Percentiles rank a stretch among this genome's conserved stretches.
Evolutionary conservation across 2,329 filamentous ascomycete species (phyloP).

Genomic region (Diaporthe citri): DNA sequence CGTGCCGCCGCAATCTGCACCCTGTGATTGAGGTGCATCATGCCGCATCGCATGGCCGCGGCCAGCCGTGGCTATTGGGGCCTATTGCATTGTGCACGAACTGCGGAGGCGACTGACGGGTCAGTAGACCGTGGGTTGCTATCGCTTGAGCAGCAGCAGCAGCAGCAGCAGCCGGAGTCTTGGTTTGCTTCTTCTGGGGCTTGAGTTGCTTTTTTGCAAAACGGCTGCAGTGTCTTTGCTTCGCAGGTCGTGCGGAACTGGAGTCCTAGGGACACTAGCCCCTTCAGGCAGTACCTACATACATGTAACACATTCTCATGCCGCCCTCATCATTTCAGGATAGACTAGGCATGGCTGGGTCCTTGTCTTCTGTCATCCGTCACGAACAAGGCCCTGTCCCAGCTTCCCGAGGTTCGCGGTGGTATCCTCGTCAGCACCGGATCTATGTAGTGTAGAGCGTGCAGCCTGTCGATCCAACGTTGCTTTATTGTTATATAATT

Average conservation of each 20-base stretch:
- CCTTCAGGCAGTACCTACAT: conserved; percentile 2
- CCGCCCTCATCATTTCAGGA: conserved; percentile 7
- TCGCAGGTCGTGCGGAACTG: not conserved
- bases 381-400: conserved; percentile 28
- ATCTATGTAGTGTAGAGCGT: not conserved
- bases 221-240: conserved; percentile 22
- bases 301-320: conserved; percentile 9
- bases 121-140: conserved; percentile 8
- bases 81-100: not conserved
- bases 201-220: conserved; percentile 18
- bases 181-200: conserved; percentile 9
- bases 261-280: conserved; percentile 9
- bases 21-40: conserved; percentile 38
- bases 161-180: not conserved
- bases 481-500: not conserved
- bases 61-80: conserved; percentile 20
- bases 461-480: not conserved
- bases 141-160: not conserved
- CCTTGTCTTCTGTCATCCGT: conserved; percentile 27
- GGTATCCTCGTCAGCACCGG: conserved; percentile 19
- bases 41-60: conserved; percentile 32
- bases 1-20: conserved; percentile 30
- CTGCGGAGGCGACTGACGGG: conserved; percentile 19
- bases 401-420: conserved; percentile 31
- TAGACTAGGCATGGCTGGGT: conserved; percentile 8